Conservation (phyloP, 176 grass and related monocot species). For the Ensete ventricosum region DNA sequence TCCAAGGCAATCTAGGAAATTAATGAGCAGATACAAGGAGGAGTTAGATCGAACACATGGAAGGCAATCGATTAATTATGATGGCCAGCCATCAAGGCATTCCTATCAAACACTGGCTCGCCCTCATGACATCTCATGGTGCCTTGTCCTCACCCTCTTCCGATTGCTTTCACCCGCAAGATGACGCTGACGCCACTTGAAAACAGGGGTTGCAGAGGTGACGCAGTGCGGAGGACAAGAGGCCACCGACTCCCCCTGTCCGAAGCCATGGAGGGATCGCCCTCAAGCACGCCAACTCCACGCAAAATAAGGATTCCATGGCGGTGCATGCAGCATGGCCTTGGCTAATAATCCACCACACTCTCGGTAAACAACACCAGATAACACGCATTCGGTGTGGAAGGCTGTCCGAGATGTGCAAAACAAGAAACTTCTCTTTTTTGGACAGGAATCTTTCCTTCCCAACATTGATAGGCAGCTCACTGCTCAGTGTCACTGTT, state of each 20-base stretch:
- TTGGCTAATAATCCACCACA: too few relatives aligned
- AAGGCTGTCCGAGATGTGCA: too few relatives aligned
- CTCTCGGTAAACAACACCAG: too few relatives aligned
- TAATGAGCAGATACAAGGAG: too few relatives aligned
- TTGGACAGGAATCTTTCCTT: neutral
- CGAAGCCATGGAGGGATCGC: neutral
- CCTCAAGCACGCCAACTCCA: neutral
- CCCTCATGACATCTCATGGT: neutral
- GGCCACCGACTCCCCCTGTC: neutral
- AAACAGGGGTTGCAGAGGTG: neutral
- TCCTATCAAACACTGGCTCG: too few relatives aligned
- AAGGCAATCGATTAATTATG: too few relatives aligned
- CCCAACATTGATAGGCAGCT: too few relatives aligned
- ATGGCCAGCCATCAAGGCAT: too few relatives aligned
- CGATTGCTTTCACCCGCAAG: neutral
- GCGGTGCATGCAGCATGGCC: neutral
- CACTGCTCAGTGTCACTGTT: neutral
- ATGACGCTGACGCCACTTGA: neutral
- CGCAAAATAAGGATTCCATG: neutral
- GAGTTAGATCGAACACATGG: too few relatives aligned
- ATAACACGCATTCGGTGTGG: too few relatives aligned
- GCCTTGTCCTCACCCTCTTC: neutral
- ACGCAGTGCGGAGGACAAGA: neutral
- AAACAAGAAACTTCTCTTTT: neutral
- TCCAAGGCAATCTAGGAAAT: neutral